Evolutionary conservation across 2,329 filamentous ascomycete genomes (phyloP).

Genomic region (Venturia aucupariae): DNA sequence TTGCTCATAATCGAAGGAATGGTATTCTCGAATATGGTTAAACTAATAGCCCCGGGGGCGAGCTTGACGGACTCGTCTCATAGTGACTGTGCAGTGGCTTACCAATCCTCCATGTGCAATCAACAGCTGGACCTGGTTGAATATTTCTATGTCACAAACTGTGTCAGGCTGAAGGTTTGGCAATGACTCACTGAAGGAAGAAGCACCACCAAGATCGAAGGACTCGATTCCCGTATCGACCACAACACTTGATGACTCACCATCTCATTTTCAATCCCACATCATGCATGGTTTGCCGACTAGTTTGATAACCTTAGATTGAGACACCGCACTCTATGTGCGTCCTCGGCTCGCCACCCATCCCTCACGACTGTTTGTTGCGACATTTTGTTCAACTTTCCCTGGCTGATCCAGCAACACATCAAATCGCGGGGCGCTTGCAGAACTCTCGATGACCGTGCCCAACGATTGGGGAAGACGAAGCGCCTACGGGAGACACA

Average conservation of each 20-base stretch:
- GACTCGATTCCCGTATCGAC: background rate
- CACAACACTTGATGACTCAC: background rate
- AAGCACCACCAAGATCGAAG: background rate
- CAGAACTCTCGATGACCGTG: background rate
- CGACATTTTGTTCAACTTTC: background rate
- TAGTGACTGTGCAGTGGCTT: background rate
- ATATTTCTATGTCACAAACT: no score
- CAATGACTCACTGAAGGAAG: background rate
- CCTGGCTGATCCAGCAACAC: background rate
- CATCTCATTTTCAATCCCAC: background rate
- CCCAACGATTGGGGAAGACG: no score
- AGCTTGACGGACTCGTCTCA: no score
- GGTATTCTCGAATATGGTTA: background rate
- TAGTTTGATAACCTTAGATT: background rate
- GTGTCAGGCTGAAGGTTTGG: background rate
- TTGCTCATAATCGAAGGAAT: background rate
- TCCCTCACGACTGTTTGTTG: background rate
- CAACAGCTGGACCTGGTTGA: no score
- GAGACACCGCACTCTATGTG: background rate
- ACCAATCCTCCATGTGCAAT: no score
- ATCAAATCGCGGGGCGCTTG: background rate
- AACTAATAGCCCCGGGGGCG: background rate
- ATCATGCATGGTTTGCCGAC: background rate
- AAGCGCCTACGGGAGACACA: no score
- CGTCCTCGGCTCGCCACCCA: background rate